Percentiles rank a stretch among this genome's conserved stretches.
These are phyloP conservation scores for Vitis rupestris DNA, from an alignment of 164 flowering plant genomes.

Conservation along the genomic window DNA sequence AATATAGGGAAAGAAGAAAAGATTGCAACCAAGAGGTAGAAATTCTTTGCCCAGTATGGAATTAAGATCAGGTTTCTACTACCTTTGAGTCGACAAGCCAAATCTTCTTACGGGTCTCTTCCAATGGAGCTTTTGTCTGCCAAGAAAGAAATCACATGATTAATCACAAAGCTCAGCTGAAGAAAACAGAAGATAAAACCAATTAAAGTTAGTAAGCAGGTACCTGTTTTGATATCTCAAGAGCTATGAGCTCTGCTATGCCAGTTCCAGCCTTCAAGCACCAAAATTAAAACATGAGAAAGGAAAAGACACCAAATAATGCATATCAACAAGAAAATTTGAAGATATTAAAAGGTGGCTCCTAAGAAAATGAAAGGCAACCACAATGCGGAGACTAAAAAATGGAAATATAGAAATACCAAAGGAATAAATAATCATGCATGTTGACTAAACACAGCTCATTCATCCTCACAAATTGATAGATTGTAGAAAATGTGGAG, in stretches of 20 bases:
- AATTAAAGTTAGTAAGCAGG: neutral
- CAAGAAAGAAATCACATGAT: neutral
- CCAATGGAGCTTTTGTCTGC: constrained; percentile 48
- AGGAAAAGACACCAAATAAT: neutral
- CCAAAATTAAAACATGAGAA: constrained; percentile 15
- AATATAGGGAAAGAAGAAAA: neutral
- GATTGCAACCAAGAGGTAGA: neutral
- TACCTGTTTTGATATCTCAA: constrained; percentile 59
- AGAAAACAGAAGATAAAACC: neutral
- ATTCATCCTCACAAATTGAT: no score
- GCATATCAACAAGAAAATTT: neutral
- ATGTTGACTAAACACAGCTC: no score
- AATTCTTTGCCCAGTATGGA: neutral
- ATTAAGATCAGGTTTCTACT: neutral
- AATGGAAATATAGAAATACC: neutral
- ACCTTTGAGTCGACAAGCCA: constrained; percentile 80
- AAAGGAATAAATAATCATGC: no score
- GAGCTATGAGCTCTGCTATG: constrained; percentile 77
- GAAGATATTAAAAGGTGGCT: no score
- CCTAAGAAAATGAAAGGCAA: no score
- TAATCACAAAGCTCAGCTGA: neutral
- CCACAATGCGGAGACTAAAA: no score
- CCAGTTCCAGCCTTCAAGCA: constrained; percentile 68
- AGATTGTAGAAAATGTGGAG: no score
- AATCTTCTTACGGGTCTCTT: constrained; percentile 54